phyloP scores from a whole-genome alignment of 305 asterid genomes.

The Plantago lanceolata region DNA sequence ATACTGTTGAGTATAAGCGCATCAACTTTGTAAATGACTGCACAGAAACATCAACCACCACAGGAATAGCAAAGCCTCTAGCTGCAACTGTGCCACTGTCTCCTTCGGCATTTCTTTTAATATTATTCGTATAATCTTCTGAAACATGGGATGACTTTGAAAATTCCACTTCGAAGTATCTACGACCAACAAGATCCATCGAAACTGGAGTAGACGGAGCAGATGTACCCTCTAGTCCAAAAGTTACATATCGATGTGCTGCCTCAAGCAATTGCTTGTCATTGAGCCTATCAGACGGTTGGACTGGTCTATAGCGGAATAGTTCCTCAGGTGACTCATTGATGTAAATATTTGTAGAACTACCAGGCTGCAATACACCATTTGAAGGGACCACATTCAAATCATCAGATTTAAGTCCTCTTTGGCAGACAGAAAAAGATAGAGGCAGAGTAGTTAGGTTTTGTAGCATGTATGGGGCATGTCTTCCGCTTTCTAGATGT shows the following conservation, averaged over 20 bases:
- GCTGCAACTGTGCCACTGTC: slow-evolving; percentile 36
- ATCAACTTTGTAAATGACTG: slow-evolving; percentile 78
- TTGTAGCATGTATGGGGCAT: slow-evolving; percentile 86
- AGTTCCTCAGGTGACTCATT: slow-evolving; percentile 71
- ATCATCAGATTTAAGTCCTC: slow-evolving; percentile 48
- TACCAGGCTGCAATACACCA: slow-evolving; percentile 70
- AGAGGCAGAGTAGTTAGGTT: slow-evolving; percentile 85
- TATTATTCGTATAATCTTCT: slow-evolving; percentile 41
- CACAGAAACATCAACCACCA: slow-evolving; percentile 87
- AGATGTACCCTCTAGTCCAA: slow-evolving; percentile 89
- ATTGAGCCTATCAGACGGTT: slow-evolving; percentile 58
- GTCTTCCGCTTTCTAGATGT: slow-evolving; percentile 52
- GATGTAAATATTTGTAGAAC: slow-evolving; percentile 67
- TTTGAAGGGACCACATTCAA: slow-evolving; percentile 48
- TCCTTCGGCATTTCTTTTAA: slow-evolving; percentile 36
- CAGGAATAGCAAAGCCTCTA: slow-evolving; percentile 75
- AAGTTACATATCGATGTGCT: slow-evolving; percentile 65
- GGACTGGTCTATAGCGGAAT: slow-evolving; percentile 53
- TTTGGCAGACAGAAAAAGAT: slow-evolving; percentile 51
- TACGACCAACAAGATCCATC: slow-evolving; percentile 94
- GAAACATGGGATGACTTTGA: slow-evolving; percentile 57
- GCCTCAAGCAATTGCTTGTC: slow-evolving; percentile 62
- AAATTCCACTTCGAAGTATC: slow-evolving; percentile 86
- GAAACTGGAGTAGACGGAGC: slow-evolving; percentile 77
- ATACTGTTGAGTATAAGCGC: slow-evolving; percentile 83